Evolutionary conservation across 2,329 filamentous ascomycete species (phyloP).

Genomic region (Fusarium haematococcum): DNA sequence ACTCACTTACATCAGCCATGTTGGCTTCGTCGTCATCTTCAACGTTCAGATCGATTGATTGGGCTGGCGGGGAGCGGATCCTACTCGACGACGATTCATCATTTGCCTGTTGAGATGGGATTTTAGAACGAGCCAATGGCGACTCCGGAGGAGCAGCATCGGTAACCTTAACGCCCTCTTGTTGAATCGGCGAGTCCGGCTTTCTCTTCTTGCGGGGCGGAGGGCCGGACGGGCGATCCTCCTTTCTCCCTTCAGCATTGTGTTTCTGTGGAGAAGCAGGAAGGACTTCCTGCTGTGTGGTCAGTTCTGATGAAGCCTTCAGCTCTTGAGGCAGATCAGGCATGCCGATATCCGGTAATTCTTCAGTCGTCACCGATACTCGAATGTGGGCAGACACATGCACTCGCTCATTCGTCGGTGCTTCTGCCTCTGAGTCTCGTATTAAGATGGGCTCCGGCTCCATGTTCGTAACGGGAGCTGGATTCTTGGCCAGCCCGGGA

Average conservation of each 20-base stretch:
- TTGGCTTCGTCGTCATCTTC: conserved; percentile 22
- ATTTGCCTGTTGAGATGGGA: conserved; percentile 1
- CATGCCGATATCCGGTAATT: neutral
- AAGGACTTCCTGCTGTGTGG: neutral
- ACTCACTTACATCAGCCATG: conserved; percentile 19
- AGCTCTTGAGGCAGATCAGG: neutral
- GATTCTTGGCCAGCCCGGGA: neutral
- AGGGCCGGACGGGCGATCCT: neutral
- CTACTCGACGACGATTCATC: neutral
- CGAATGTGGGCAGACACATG: neutral
- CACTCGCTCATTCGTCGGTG: conserved; percentile 2
- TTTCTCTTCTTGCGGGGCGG: neutral
- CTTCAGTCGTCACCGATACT: neutral
- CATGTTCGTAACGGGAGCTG: conserved; percentile 6
- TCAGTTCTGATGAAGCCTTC: neutral
- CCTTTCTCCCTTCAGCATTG: neutral
- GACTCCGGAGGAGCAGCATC: conserved; percentile 5
- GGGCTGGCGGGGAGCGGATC: neutral
- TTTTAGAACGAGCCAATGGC: conserved; percentile 6
- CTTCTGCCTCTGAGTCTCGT: neutral
- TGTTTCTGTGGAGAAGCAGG: neutral
- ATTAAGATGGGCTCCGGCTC: neutral
- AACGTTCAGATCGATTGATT: neutral
- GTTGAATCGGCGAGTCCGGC: neutral
- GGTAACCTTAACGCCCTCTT: conserved; percentile 4